Conservation (phyloP, 2,329 filamentous ascomycete species). For the Podosphaera xanthii region DNA sequence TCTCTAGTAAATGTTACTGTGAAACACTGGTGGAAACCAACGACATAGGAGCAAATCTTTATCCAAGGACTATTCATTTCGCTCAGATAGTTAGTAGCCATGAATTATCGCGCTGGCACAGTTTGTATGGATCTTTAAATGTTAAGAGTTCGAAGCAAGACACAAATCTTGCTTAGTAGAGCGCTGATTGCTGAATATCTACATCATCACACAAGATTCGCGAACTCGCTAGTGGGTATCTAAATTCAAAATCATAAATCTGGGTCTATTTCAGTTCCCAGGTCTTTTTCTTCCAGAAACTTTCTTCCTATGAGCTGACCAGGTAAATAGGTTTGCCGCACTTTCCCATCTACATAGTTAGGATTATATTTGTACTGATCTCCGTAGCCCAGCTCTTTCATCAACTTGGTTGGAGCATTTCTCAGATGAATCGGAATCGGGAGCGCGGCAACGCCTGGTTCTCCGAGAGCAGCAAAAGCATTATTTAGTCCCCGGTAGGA, state of each 20-base stretch:
- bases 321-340: slow-evolving; percentile 79
- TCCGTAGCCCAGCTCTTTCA: slow-evolving; percentile 83
- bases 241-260: slow-evolving; percentile 11
- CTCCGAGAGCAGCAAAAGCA: slow-evolving; percentile 53
- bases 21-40: too few relatives aligned
- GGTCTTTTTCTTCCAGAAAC: slow-evolving; percentile 60
- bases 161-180: not conserved
- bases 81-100: too few relatives aligned
- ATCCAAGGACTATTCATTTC: too few relatives aligned
- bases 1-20: too few relatives aligned
- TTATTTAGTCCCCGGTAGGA: slow-evolving; percentile 66
- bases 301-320: slow-evolving; percentile 42
- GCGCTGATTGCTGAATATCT: not conserved
- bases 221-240: not conserved
- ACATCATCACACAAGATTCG: not conserved
- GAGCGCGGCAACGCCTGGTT: slow-evolving; percentile 61
- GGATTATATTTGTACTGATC: slow-evolving; percentile 94
- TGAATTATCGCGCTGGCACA: too few relatives aligned
- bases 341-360: slow-evolving; percentile 60
- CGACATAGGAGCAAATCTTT: too few relatives aligned
- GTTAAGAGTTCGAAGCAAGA: not conserved
- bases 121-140: too few relatives aligned
- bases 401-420: slow-evolving; percentile 76
- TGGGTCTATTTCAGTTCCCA: slow-evolving; percentile 58
- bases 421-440: slow-evolving; percentile 72